Conservation (phyloP, 257 asterid genomes). For the Osmanthus fragrans region DNA sequence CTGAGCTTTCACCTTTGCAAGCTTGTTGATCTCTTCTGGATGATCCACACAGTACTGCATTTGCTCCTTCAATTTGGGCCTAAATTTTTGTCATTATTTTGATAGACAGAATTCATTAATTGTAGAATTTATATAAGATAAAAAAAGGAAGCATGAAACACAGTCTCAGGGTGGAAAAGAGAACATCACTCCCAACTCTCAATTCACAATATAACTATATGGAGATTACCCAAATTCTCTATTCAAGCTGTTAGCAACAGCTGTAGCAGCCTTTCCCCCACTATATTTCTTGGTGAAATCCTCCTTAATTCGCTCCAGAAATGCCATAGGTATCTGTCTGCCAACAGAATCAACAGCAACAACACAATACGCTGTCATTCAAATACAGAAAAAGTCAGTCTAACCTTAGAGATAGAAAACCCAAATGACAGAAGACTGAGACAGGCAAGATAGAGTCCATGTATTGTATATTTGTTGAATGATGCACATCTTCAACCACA, state of each 20-base stretch:
- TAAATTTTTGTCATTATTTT: conserved; percentile 24
- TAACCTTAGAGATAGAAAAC: not conserved
- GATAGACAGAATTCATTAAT: conserved; percentile 1
- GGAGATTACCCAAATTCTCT: conserved; percentile 71
- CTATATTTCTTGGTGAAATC: conserved; percentile 38
- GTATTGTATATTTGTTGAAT: conserved; percentile 2
- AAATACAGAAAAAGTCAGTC: conserved; percentile 15
- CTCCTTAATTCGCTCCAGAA: conserved; percentile 79
- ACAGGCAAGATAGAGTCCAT: conserved; percentile 1
- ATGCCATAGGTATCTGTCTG: conserved; percentile 82
- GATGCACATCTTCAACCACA: conserved; percentile 2
- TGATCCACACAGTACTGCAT: conserved; percentile 96
- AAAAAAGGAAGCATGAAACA: not conserved
- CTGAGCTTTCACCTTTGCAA: conserved; percentile 91
- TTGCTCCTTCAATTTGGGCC: conserved; percentile 94
- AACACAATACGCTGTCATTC: conserved; percentile 73
- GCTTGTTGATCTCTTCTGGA: conserved; percentile 91
- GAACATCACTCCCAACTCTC: not conserved
- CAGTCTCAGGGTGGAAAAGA: not conserved
- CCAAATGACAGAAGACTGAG: not conserved
- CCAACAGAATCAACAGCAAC: conserved; percentile 94
- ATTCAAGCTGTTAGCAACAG: conserved; percentile 64
- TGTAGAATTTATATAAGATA: not conserved
- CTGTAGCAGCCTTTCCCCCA: conserved; percentile 81
- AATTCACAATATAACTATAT: not conserved